Percentiles rank a stretch among this genome's conserved stretches.
phyloP scores from a whole-genome alignment of 768 basidiomycete genomes.

The Kwoniella dendrophila region DNA sequence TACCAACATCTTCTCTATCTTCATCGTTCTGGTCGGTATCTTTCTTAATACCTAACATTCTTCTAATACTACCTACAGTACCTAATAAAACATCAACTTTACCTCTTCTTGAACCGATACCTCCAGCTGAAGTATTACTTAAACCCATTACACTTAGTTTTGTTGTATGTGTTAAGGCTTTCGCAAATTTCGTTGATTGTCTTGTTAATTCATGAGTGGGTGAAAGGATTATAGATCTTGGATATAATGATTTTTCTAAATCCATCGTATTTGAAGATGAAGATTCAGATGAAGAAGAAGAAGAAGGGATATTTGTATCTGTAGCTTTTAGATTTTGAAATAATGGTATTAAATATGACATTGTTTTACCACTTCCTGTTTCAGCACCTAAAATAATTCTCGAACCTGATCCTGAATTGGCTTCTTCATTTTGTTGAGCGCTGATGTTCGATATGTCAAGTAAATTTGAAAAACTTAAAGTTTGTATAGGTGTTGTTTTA shows the following conservation, averaged over 20 bases:
- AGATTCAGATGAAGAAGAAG: no score
- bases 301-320: constrained; percentile 57
- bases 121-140: constrained; percentile 42
- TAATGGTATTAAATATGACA: constrained; percentile 84
- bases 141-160: constrained; percentile 75
- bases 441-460: constrained; percentile 6
- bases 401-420: neutral
- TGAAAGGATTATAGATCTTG: constrained; percentile 77
- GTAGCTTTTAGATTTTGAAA: constrained; percentile 73
- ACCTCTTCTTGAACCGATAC: constrained; percentile 31
- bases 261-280: no score
- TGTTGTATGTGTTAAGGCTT: constrained; percentile 70
- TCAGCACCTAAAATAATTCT: constrained; percentile 73
- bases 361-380: constrained; percentile 88
- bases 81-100: constrained; percentile 61
- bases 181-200: constrained; percentile 74
- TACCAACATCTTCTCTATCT: constrained; percentile 53
- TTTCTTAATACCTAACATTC: constrained; percentile 66
- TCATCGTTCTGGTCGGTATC: constrained; percentile 44
- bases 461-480: constrained; percentile 24
- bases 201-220: constrained; percentile 88
- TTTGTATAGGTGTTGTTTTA: constrained; percentile 69
- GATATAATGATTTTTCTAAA: constrained; percentile 60
- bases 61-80: constrained; percentile 62
- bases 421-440: neutral